Evolutionary conservation across 2,329 filamentous ascomycete species (phyloP).

Genomic region (Pseudopithomyces maydicus): DNA sequence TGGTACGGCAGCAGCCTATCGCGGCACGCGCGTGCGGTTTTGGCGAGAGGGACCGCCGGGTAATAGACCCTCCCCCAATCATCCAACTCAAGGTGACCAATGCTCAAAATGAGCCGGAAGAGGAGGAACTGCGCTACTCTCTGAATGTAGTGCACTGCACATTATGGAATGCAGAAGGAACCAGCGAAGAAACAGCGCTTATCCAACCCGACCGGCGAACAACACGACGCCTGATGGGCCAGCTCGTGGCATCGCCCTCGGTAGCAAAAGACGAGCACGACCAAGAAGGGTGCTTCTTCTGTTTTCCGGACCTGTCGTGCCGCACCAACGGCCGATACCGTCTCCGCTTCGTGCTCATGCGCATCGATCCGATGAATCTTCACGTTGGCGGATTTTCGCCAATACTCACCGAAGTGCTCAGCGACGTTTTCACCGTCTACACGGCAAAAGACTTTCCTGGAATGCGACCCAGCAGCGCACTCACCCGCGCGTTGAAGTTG

Average conservation of each 20-base stretch:
- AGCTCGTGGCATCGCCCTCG: slow-evolving; percentile 76
- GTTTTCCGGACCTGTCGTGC: slow-evolving; percentile 81
- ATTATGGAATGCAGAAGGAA: slow-evolving; percentile 72
- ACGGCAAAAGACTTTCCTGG: slow-evolving; percentile 86
- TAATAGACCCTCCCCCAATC: slow-evolving; percentile 84
- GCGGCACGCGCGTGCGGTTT: slow-evolving; percentile 83
- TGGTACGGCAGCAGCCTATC: slow-evolving; percentile 76
- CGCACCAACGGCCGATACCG: slow-evolving; percentile 77
- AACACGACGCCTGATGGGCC: slow-evolving; percentile 79
- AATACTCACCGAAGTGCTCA: slow-evolving; percentile 61
- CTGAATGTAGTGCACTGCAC: slow-evolving; percentile 77
- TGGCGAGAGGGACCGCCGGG: slow-evolving; percentile 78
- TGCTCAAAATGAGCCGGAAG: slow-evolving; percentile 53
- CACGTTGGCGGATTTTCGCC: slow-evolving; percentile 57
- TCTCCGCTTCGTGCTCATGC: slow-evolving; percentile 74
- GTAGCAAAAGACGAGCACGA: slow-evolving; percentile 75
- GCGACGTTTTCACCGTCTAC: slow-evolving; percentile 77
- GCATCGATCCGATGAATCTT: slow-evolving; percentile 68
- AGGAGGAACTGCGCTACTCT: slow-evolving; percentile 67
- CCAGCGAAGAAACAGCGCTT: slow-evolving; percentile 67
- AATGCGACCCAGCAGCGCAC: slow-evolving; percentile 75
- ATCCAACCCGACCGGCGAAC: slow-evolving; percentile 75
- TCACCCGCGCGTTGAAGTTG: slow-evolving; percentile 75
- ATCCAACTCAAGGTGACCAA: slow-evolving; percentile 73
- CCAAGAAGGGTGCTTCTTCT: slow-evolving; percentile 80